Evolutionary conservation across 257 asterid species (phyloP), one percentile per base, ranked within the genome.

Genomic region (Petunia axillaris): DNA sequence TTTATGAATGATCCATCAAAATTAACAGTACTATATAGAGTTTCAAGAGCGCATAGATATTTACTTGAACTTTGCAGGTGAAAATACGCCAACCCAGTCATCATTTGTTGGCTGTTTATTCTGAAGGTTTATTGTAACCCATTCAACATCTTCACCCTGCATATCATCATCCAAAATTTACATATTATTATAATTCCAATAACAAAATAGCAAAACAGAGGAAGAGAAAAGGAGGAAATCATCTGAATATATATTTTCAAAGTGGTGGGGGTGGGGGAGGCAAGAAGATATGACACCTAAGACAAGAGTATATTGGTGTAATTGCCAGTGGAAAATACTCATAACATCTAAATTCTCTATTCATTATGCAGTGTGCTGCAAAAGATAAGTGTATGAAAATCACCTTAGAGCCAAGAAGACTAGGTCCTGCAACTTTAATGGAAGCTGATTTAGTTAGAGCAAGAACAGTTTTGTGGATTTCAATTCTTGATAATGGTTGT

Each of bases 71-170:
- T 68, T 68, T 16, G 76, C 58, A 1, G 76, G 76, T n/a, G 58
- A 44, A 68, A 68, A 68, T 38, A 89, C 86, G 59, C 88, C 92
- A 68, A 87, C 44, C 90, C 92, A 89, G 52, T 89, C 92, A 71
- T 87, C 85, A n/a, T 52, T 75, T 38, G 88, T 77, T 7, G 92
- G 92, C n/a, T 85, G 66, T 3, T 86, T 81, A 36, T 87, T 84
- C 41, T 43, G 7, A 41, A 87, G 82, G 6, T 68, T 68, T 76
- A 85, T 81, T 5, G 74, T 84, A 52, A 87, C 81, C 92, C 88
- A 87, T 81, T 87, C 87, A 79, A 79, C 59, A 76, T 89, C 90
- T 52, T 83, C 88, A 76, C 84, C 86, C 89, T 89, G 7, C 3
- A 64, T 37, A 64, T 64, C 48, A 82, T 80, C 66, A 82, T 43